Evolutionary conservation across 1,139 yeast species (phyloP).

Genomic region (Wickerhamiella pararugosa): DNA sequence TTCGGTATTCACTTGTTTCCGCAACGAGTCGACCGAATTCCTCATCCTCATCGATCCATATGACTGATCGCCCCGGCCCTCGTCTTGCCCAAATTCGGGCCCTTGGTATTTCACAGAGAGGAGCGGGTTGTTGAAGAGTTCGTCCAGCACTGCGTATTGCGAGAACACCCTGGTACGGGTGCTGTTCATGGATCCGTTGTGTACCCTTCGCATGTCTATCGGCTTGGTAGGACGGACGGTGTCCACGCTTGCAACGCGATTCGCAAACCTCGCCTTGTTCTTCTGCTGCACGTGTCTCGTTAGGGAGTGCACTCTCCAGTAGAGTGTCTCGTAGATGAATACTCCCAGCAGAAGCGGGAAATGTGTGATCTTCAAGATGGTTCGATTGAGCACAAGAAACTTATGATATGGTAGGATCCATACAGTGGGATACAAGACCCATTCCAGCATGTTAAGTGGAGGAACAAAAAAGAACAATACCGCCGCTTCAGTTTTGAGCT

Average conservation of each 20-base stretch:
- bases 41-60: not conserved
- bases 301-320: conserved; percentile 3
- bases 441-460: conserved; percentile 26
- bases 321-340: conserved; percentile 24
- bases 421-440: conserved; percentile 24
- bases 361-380: conserved; percentile 27
- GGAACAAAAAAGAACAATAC: conserved; percentile 26
- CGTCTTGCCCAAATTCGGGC: conserved; percentile 1
- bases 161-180: conserved; percentile 1
- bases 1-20: not conserved
- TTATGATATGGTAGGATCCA: conserved; percentile 22
- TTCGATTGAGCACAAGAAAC: conserved; percentile 24
- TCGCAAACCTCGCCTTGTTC: not conserved
- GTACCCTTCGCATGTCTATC: not conserved
- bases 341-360: conserved; percentile 25
- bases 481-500: conserved; percentile 28
- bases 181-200: not conserved
- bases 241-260: conserved; percentile 2
- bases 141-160: conserved; percentile 5
- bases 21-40: not conserved
- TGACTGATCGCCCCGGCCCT: not conserved
- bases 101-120: conserved; percentile 4
- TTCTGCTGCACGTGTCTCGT: not conserved
- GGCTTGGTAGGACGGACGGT: not conserved
- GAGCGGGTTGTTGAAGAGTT: conserved; percentile 5